Conservation (phyloP, 805 yeast genomes). For the Barnettozyma siamensis region DNA sequence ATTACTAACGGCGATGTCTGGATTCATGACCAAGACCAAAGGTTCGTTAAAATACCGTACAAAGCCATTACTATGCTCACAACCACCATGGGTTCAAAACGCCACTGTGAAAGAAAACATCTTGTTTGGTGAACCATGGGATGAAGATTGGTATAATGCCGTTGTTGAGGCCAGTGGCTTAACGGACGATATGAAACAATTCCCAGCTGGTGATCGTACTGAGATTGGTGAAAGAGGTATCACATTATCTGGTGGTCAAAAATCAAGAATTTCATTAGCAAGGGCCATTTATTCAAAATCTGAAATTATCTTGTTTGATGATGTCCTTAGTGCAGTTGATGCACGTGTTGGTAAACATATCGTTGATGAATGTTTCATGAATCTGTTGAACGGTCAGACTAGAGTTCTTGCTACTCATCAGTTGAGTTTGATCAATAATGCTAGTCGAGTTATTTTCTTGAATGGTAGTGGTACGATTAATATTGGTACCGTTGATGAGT, state of each 20-base stretch:
- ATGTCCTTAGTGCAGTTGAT: slow-evolving; percentile 72
- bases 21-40: slow-evolving; percentile 48
- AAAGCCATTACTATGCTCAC: slow-evolving; percentile 39
- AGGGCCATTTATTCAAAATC: slow-evolving; percentile 62
- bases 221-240: slow-evolving; percentile 76
- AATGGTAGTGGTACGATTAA: slow-evolving; percentile 54
- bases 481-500: slow-evolving; percentile 50
- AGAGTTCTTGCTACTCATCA: slow-evolving; percentile 76
- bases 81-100: slow-evolving; percentile 77
- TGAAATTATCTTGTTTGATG: slow-evolving; percentile 63
- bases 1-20: slow-evolving; percentile 58
- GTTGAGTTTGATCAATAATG: slow-evolving; percentile 53
- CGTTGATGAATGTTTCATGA: slow-evolving; percentile 53
- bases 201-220: slow-evolving; percentile 64
- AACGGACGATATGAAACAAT: slow-evolving; percentile 47
- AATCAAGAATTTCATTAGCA: slow-evolving; percentile 66
- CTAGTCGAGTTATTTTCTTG: slow-evolving; percentile 59
- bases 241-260: slow-evolving; percentile 75
- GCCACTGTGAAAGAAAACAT: slow-evolving; percentile 66
- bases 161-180: slow-evolving; percentile 58
- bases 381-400: slow-evolving; percentile 46
- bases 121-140: slow-evolving; percentile 47
- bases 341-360: slow-evolving; percentile 72
- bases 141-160: slow-evolving; percentile 42
- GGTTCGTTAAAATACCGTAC: slow-evolving; percentile 52